Evolutionary conservation across 345 rosid genomes (phyloP).

Genomic region (Toxicodendron radicans): DNA sequence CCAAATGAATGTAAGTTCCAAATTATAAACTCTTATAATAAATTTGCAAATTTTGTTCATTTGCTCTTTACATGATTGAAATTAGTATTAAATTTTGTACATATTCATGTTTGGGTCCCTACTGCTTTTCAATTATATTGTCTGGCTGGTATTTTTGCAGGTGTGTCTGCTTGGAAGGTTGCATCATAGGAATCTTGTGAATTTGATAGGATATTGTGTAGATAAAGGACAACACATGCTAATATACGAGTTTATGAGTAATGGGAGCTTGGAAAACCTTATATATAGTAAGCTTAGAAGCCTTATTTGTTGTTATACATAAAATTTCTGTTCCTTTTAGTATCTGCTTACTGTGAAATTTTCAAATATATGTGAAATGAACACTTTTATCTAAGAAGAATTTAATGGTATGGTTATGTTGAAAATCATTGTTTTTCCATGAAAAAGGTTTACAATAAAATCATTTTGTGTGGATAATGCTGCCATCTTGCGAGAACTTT

Average conservation of each 20-base stretch:
- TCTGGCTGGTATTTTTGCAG: slow-evolving; percentile 39
- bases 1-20: no score
- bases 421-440: not conserved
- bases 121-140: slow-evolving; percentile 2
- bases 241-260: slow-evolving; percentile 95
- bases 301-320: slow-evolving; percentile 1
- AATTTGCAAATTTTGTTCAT: not conserved
- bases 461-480: not conserved
- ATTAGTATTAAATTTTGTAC: not conserved
- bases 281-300: slow-evolving; percentile 61
- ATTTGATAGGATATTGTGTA: slow-evolving; percentile 81
- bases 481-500: not conserved
- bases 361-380: not conserved
- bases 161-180: slow-evolving; percentile 86
- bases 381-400: not conserved
- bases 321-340: not conserved
- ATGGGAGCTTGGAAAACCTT: slow-evolving; percentile 83
- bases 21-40: no score
- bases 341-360: not conserved
- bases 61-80: not conserved
- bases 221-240: slow-evolving; percentile 83
- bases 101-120: not conserved
- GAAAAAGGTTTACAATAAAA: not conserved
- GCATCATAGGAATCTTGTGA: slow-evolving; percentile 96
- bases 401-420: not conserved